These are phyloP conservation scores for Nematodospora valgi DNA, from an alignment of 805 yeast genomes.

Conservation along the genomic window DNA sequence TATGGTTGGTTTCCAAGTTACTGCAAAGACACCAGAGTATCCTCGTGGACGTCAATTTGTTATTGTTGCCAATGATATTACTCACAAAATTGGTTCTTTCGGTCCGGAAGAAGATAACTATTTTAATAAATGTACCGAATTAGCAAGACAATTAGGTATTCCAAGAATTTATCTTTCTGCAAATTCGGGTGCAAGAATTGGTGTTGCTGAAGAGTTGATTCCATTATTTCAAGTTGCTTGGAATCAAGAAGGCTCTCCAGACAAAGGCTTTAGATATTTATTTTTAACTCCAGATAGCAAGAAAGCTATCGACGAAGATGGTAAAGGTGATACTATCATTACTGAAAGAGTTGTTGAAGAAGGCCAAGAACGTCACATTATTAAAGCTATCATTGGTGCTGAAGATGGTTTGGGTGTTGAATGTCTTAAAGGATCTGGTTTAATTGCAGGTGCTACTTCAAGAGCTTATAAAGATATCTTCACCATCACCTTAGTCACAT, in stretches of 20 bases:
- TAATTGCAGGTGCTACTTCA: constrained; percentile 98
- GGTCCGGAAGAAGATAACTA: constrained; percentile 95
- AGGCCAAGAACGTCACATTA: constrained; percentile 79
- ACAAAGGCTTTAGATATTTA: constrained; percentile 86
- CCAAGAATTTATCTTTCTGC: constrained; percentile 97
- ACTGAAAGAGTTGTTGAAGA: constrained; percentile 79
- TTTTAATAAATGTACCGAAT: constrained; percentile 89
- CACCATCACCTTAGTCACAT: constrained; percentile 97
- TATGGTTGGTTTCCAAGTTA: constrained; percentile 94
- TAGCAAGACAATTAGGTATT: constrained; percentile 85
- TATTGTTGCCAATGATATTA: constrained; percentile 94
- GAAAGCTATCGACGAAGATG: constrained; percentile 52
- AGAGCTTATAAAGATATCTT: constrained; percentile 97
- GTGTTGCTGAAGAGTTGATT: constrained; percentile 93
- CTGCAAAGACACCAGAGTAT: constrained; percentile 93
- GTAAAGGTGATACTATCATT: constrained; percentile 57
- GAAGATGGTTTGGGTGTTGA: constrained; percentile 99
- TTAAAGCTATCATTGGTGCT: constrained; percentile 84
- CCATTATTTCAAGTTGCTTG: constrained; percentile 90
- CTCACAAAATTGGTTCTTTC: constrained; percentile 97
- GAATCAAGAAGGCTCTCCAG: constrained; percentile 72
- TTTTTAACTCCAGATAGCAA: constrained; percentile 72
- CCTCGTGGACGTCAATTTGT: constrained; percentile 94
- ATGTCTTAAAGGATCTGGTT: constrained; percentile 96
- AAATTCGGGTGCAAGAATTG: constrained; percentile 98